These are phyloP conservation scores for Colletotrichum somersetense DNA, from an alignment of 2,329 filamentous ascomycete species.

Conservation along the genomic window DNA sequence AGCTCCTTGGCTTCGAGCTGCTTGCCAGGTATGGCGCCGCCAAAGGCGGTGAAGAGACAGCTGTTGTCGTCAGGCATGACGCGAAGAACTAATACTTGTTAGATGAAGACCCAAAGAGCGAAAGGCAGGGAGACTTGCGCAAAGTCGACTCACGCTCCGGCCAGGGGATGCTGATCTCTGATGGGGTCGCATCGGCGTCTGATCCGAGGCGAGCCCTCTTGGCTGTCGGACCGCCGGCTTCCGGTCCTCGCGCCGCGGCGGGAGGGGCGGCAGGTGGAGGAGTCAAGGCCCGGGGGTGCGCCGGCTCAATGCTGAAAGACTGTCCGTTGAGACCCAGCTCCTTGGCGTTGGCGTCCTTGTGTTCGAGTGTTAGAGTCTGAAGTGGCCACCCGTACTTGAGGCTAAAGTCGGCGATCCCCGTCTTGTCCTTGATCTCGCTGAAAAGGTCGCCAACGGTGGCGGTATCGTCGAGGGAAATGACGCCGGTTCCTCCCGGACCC, in stretches of 20 bases:
- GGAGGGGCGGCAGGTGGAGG: slow-evolving; percentile 39
- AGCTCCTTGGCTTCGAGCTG: slow-evolving; percentile 66
- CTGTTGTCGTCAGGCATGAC: slow-evolving; percentile 98
- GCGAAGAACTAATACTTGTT: slow-evolving; percentile 74
- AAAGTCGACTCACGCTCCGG: slow-evolving; percentile 64
- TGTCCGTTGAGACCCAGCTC: slow-evolving; percentile 63
- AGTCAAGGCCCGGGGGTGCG: slow-evolving; percentile 13
- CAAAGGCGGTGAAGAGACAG: slow-evolving; percentile 92
- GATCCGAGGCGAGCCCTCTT: slow-evolving; percentile 17
- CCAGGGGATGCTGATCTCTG: slow-evolving; percentile 58
- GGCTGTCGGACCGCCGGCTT: slow-evolving; percentile 13
- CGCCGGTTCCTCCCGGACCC: slow-evolving; percentile 78
- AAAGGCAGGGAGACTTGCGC: slow-evolving; percentile 51
- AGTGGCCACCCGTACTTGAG: slow-evolving; percentile 90
- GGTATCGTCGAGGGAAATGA: slow-evolving; percentile 75
- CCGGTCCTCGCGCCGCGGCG: slow-evolving; percentile 22
- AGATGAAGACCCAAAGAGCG: slow-evolving; percentile 50
- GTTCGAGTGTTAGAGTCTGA: slow-evolving; percentile 73
- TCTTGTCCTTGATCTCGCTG: slow-evolving; percentile 71
- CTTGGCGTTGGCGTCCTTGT: slow-evolving; percentile 62
- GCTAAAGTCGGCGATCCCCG: slow-evolving; percentile 75
- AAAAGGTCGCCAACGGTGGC: slow-evolving; percentile 75
- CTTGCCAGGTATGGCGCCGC: slow-evolving; percentile 76
- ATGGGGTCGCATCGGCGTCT: slow-evolving; percentile 19
- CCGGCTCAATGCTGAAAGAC: slow-evolving; percentile 63